Conservation (phyloP, 176 grass and related monocot species). For the Aegilops speltoides region DNA sequence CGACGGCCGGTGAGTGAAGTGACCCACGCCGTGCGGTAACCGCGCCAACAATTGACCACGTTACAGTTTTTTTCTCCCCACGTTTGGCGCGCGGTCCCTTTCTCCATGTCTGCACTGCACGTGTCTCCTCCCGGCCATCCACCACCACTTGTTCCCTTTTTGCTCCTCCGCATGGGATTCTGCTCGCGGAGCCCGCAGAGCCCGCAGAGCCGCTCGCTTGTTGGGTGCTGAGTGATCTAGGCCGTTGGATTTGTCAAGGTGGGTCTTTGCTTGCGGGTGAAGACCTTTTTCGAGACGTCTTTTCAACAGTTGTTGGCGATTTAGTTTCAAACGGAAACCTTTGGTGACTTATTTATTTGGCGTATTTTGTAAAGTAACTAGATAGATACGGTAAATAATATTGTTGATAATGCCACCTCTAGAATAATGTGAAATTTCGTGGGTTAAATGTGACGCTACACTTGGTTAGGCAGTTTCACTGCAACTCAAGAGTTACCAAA, state of each 20-base stretch:
- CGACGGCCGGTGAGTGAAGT: background rate
- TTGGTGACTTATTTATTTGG: background rate
- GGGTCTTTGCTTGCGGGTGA: background rate
- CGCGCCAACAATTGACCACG: background rate
- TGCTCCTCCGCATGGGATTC: background rate
- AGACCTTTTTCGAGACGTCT: background rate
- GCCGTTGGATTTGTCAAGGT: background rate
- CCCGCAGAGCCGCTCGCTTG: conserved; percentile 12
- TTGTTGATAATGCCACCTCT: too few species aligned
- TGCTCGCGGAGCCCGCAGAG: too few species aligned
- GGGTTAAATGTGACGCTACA: too few species aligned
- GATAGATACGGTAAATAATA: too few species aligned
- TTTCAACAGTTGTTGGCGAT: background rate
- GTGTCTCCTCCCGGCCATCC: conserved; percentile 14
- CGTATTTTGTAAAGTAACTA: background rate
- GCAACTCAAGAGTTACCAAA: too few species aligned
- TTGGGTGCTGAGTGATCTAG: background rate
- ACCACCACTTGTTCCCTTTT: background rate
- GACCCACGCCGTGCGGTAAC: background rate
- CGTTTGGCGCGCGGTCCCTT: conserved; percentile 32
- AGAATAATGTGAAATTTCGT: too few species aligned
- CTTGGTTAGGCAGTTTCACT: too few species aligned
- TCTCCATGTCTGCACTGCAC: conserved; percentile 44
- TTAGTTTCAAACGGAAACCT: background rate
- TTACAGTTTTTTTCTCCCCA: background rate